phyloP scores from a whole-genome alignment of 1,284 basidiomycete genomes.

The Takashimella tepidaria region DNA sequence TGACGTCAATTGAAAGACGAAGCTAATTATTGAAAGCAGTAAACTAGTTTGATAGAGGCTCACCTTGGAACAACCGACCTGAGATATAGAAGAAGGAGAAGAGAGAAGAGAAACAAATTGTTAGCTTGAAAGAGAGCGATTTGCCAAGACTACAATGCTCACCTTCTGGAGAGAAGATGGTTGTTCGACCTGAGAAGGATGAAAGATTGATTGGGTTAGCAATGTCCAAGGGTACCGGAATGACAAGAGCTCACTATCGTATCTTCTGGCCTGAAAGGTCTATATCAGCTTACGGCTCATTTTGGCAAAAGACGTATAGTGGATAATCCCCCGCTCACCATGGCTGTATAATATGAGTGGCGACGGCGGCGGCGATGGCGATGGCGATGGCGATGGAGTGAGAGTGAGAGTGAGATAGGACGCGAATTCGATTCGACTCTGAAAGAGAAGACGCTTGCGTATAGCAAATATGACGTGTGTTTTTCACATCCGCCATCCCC shows the following conservation, averaged over 20 bases:
- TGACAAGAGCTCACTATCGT: slow-evolving; percentile 64
- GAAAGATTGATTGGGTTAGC: neutral
- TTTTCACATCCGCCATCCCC: too few species aligned
- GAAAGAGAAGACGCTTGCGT: too few species aligned
- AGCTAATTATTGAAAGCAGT: neutral
- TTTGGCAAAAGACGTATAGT: too few species aligned
- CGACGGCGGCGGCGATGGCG: too few species aligned
- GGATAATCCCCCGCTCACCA: too few species aligned
- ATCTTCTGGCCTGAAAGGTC: slow-evolving; percentile 74
- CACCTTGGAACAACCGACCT: slow-evolving; percentile 89
- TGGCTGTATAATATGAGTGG: too few species aligned
- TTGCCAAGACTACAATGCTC: slow-evolving; percentile 27
- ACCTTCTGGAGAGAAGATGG: slow-evolving; percentile 95
- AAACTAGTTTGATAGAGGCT: neutral
- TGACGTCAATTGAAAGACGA: slow-evolving; percentile 2
- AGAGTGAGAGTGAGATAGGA: too few species aligned
- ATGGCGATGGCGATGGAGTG: too few species aligned
- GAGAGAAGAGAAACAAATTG: too few species aligned
- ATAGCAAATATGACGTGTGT: too few species aligned
- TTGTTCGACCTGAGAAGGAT: slow-evolving; percentile 56
- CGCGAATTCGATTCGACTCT: too few species aligned
- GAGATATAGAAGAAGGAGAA: too few species aligned
- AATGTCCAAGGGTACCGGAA: neutral
- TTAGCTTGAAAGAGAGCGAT: slow-evolving; percentile 13
- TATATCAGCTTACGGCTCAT: slow-evolving; percentile 21